Evolutionary conservation across 306 rosid genomes (phyloP).

Genomic region (Fragaria nilgerrensis): DNA sequence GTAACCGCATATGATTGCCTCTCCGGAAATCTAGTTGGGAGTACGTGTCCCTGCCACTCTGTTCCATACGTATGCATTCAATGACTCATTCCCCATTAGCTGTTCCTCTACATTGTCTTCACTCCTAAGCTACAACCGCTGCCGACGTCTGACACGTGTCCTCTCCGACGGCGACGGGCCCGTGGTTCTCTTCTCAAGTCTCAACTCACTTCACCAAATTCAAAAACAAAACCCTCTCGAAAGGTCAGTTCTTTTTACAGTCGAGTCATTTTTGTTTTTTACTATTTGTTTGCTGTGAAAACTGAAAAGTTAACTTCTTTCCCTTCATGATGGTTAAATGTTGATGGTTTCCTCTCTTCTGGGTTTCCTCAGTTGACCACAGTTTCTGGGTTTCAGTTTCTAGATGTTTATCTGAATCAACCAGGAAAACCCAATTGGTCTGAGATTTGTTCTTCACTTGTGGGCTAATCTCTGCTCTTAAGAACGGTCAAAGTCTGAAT

Average conservation of each 20-base stretch:
- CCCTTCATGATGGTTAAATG: background rate
- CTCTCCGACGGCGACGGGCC: background rate
- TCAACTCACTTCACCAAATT: background rate
- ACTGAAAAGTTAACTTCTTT: background rate
- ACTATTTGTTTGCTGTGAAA: background rate
- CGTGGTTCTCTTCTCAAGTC: background rate
- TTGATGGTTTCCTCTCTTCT: background rate
- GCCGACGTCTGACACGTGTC: background rate
- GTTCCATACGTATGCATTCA: background rate
- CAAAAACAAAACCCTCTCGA: background rate
- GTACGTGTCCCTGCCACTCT: conserved; percentile 1
- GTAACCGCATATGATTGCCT: background rate
- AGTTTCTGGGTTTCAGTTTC: background rate
- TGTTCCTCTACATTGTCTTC: background rate
- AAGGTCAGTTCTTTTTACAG: background rate
- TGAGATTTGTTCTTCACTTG: background rate
- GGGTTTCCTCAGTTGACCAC: background rate
- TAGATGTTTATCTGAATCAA: background rate
- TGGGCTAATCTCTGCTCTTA: background rate
- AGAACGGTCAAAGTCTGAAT: background rate
- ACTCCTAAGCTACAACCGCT: background rate
- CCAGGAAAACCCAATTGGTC: background rate
- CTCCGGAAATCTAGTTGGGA: background rate
- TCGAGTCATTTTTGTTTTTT: background rate
- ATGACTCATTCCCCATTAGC: background rate